Base-by-base conservation (phyloP, 2,329 filamentous ascomycete species). In the Cytospora mali region DNA sequence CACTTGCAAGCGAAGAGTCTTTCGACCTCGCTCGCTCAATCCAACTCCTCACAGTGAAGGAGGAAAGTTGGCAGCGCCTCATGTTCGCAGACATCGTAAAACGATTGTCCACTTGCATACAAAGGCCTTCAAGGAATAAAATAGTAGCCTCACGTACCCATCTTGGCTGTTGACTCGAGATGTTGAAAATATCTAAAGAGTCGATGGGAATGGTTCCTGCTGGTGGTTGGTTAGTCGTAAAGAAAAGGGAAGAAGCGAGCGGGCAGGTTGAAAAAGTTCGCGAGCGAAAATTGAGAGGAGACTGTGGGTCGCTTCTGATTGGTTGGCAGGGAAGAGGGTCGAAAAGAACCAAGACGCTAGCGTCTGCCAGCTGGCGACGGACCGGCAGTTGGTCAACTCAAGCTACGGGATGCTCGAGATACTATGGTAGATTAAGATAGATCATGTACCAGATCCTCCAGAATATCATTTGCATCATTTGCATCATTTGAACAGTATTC, bases 91-190 rank as follows among this genome's bases (percentile, higher is more conserved):
- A 64, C 49, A 64, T 58, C 58, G 58, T 62, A 57, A 56, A 58
- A 58, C 62, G 58, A 57, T 57, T 33, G 21, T 75, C 80, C 80
- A 82, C 80, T 82, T 79, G 80, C 80, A 82, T 75, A 82, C 80
- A 74, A 74, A 75, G 75, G 74, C 74, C 75, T 48, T 55, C 58
- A 50, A 70, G 72, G 74, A 71, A 72, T 72, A 53, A n/a, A 21
- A 21, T n/a, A 46, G 42, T 56, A 71, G 74, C 72, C 70, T 75
- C 81, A 83, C 84, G 80, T 86, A 86, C 84, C 84, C 84, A 86
- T 86, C 79, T 79, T 84, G 81, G 78, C 80, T 81, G 72, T 75
- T 63, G 75, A 74, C 75, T 75, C 69, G 68, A 66, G 64, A 68
- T 72, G 66, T 72, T 65, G 67, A 46, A n/a, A 60, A 55, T 63